These are phyloP conservation scores for Meredithiella fracta DNA, from an alignment of 2,329 filamentous ascomycete genomes.

Conservation along the genomic window DNA sequence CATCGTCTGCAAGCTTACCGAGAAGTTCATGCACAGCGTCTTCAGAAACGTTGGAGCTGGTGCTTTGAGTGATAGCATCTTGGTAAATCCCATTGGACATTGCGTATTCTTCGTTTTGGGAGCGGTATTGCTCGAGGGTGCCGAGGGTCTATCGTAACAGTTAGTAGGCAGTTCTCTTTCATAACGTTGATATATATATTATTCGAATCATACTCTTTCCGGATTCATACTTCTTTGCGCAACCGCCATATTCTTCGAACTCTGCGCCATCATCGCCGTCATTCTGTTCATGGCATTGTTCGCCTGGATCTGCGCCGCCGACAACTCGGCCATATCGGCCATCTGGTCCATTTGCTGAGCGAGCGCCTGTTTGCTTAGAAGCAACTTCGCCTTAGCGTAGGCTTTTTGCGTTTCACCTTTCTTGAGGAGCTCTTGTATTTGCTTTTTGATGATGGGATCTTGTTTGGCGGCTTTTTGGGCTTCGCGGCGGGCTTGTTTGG, in stretches of 20 bases:
- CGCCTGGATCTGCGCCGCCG: conserved; percentile 44
- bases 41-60: conserved; percentile 54
- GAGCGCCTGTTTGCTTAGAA: conserved; percentile 44
- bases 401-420: conserved; percentile 48
- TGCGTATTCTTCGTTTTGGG: conserved; percentile 47
- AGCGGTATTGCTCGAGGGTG: conserved; percentile 44
- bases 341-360: conserved; percentile 48
- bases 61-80: conserved; percentile 66
- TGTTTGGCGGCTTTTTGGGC: conserved; percentile 44
- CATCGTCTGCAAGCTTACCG: conserved; percentile 73
- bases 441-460: conserved; percentile 43
- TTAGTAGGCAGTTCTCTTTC: no score
- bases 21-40: conserved; percentile 78
- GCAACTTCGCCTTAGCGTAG: conserved; percentile 46
- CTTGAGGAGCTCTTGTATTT: conserved; percentile 46
- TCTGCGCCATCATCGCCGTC: conserved; percentile 47
- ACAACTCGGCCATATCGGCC: conserved; percentile 47
- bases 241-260: conserved; percentile 39
- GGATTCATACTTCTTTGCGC: conserved; percentile 43
- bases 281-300: conserved; percentile 50
- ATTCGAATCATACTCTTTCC: conserved; percentile 35
- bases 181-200: no score
- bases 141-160: conserved; percentile 33
- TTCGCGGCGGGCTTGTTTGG: conserved; percentile 44
- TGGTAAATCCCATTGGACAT: conserved; percentile 63